These are phyloP conservation scores for Euphorbia tirucalli DNA, from an alignment of 345 rosid species.

Conservation along the genomic window DNA sequence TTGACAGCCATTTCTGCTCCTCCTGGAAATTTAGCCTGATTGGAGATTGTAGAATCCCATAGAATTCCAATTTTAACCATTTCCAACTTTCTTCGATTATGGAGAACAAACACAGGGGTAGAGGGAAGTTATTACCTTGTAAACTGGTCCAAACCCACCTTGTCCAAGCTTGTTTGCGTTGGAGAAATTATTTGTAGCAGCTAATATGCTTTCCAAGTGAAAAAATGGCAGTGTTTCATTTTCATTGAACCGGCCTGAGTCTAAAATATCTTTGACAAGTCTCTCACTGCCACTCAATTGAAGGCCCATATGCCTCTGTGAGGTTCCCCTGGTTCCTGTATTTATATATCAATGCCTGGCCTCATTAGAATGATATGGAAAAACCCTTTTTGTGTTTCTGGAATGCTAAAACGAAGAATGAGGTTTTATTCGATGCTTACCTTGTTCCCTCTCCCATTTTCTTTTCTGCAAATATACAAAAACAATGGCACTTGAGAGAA, in stretches of 20 bases:
- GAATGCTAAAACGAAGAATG: not conserved
- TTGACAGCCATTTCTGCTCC: slow-evolving; percentile 17
- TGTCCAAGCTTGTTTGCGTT: slow-evolving; percentile 19
- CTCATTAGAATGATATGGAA: not conserved
- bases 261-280: slow-evolving; percentile 5
- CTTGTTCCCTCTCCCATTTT: slow-evolving; percentile 38
- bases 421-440: slow-evolving; percentile 14
- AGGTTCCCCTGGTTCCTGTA: not conserved
- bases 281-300: slow-evolving; percentile 7
- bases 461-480: slow-evolving; percentile 40
- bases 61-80: not conserved
- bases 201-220: slow-evolving; percentile 22
- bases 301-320: not conserved
- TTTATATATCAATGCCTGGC: slow-evolving; percentile 35
- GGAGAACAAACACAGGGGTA: not conserved
- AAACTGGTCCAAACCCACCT: slow-evolving; percentile 21
- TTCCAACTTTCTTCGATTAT: not conserved
- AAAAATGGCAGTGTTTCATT: slow-evolving; percentile 22
- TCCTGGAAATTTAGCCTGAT: slow-evolving; percentile 13
- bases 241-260: slow-evolving; percentile 13
- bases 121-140: not conserved
- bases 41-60: not conserved
- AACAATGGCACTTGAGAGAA: slow-evolving; percentile 35
- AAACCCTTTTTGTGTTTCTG: not conserved
- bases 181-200: slow-evolving; percentile 17